A percentile compares a stretch with the other conserved stretches of the same genome.
phyloP scores from a whole-genome alignment of 192 early-diverging fungal species.

The Coemansia sp. region DNA sequence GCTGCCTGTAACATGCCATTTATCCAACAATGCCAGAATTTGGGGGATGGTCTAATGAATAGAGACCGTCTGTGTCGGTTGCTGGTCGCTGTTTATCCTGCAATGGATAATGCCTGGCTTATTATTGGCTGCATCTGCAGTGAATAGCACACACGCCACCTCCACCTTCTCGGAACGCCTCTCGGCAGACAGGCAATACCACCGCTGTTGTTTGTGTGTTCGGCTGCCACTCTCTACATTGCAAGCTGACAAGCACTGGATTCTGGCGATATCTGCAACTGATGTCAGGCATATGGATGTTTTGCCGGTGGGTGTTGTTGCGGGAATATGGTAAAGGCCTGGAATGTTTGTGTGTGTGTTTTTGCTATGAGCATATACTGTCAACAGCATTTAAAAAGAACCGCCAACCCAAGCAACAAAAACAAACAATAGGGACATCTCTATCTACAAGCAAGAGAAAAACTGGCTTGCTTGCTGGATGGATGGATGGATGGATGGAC shows the following conservation, averaged over 20 bases:
- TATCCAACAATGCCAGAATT: background rate
- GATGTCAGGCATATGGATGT: background rate
- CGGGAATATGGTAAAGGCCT: too few relatives aligned
- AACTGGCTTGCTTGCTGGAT: too few relatives aligned
- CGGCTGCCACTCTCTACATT: background rate
- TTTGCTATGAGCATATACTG: too few relatives aligned
- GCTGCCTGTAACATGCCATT: background rate
- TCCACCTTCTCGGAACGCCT: constrained; percentile 9
- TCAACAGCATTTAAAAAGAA: too few relatives aligned
- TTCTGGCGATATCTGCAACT: background rate
- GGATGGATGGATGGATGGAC: background rate
- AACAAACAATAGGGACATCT: too few relatives aligned
- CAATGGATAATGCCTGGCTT: background rate
- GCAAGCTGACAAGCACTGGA: background rate
- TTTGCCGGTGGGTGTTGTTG: too few relatives aligned
- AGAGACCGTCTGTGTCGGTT: background rate
- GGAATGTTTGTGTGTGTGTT: too few relatives aligned
- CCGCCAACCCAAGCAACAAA: too few relatives aligned
- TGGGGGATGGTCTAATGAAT: constrained; percentile 3
- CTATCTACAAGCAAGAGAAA: too few relatives aligned
- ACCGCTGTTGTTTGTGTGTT: background rate
- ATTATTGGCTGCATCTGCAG: background rate
- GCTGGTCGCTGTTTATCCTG: background rate
- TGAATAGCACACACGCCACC: constrained; percentile 3
- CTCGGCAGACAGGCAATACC: background rate